Conservation (phyloP, 805 yeast species). For the Myxozyma monticola region DNA sequence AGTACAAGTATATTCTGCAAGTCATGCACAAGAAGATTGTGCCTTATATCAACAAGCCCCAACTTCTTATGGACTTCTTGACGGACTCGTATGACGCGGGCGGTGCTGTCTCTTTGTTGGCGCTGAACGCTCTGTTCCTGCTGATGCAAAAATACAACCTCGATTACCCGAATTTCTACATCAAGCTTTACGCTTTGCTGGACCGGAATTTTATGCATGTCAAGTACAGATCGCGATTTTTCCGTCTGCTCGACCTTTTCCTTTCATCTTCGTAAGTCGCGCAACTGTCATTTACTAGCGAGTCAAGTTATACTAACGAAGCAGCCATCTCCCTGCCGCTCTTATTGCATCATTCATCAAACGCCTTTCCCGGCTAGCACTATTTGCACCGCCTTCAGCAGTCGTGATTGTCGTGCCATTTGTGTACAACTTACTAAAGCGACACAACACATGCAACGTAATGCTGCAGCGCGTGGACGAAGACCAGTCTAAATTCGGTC, state of each 20-base stretch:
- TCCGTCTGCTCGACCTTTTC: conserved; percentile 82
- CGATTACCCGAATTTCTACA: conserved; percentile 88
- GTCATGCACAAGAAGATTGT: conserved; percentile 81
- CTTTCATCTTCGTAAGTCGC: conserved; percentile 60
- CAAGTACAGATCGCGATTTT: conserved; percentile 79
- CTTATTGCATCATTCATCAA: conserved; percentile 89
- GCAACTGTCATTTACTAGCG: too few species aligned
- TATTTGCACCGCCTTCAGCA: conserved; percentile 84
- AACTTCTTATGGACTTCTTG: conserved; percentile 85
- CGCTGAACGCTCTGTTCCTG: conserved; percentile 84
- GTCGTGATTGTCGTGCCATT: conserved; percentile 87
- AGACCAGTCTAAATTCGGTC: conserved; percentile 7
- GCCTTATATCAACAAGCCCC: conserved; percentile 77
- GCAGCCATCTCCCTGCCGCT: conserved; percentile 68
- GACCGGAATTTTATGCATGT: conserved; percentile 75
- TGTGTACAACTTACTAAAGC: conserved; percentile 79
- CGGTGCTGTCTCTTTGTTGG: conserved; percentile 66
- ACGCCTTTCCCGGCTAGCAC: conserved; percentile 68
- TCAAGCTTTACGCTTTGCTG: conserved; percentile 75
- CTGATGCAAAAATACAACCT: conserved; percentile 78
- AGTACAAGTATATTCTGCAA: conserved; percentile 67
- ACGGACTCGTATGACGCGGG: conserved; percentile 74
- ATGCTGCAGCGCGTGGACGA: conserved; percentile 58
- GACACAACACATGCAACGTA: conserved; percentile 93
- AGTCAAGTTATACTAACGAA: background rate